These are phyloP conservation scores for Amauroascus niger DNA, from an alignment of 2,329 filamentous ascomycete species.

Conservation along the genomic window DNA sequence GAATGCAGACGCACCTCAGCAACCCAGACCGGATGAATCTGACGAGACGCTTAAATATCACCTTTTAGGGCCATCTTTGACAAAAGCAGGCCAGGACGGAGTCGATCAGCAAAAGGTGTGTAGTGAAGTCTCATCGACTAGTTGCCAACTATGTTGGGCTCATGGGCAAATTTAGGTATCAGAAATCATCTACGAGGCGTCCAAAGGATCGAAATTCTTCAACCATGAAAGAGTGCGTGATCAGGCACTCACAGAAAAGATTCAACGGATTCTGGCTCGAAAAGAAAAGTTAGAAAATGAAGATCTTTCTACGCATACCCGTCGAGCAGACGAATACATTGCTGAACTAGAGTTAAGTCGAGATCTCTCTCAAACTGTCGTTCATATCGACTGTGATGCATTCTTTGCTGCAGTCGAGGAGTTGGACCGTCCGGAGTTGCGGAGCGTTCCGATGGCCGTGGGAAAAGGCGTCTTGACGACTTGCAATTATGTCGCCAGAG, in stretches of 20 bases:
- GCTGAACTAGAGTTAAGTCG: constrained; percentile 66
- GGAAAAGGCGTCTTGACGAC: constrained; percentile 62
- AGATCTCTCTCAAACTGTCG: constrained; percentile 73
- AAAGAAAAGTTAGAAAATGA: constrained; percentile 66
- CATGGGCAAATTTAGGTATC: constrained; percentile 54
- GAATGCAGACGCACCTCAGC: neutral
- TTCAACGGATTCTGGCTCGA: constrained; percentile 64
- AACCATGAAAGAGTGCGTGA: constrained; percentile 79
- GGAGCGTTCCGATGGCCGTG: constrained; percentile 80
- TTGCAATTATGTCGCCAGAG: constrained; percentile 80
- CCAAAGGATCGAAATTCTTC: constrained; percentile 94
- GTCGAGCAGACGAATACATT: constrained; percentile 71
- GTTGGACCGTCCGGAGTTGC: constrained; percentile 71
- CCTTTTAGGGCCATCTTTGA: constrained; percentile 78
- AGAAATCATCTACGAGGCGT: constrained; percentile 93
- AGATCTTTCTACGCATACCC: constrained; percentile 62
- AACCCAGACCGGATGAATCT: neutral
- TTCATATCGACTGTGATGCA: constrained; percentile 94
- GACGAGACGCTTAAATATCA: constrained; percentile 75
- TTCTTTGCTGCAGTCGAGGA: constrained; percentile 95
- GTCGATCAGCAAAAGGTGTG: constrained; percentile 81
- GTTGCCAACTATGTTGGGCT: neutral
- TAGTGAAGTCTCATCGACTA: neutral
- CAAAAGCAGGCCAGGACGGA: constrained; percentile 83
- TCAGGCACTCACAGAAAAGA: constrained; percentile 73